Conservation (phyloP, 108 stramenopile species). For the Craspedostauros australis region DNA sequence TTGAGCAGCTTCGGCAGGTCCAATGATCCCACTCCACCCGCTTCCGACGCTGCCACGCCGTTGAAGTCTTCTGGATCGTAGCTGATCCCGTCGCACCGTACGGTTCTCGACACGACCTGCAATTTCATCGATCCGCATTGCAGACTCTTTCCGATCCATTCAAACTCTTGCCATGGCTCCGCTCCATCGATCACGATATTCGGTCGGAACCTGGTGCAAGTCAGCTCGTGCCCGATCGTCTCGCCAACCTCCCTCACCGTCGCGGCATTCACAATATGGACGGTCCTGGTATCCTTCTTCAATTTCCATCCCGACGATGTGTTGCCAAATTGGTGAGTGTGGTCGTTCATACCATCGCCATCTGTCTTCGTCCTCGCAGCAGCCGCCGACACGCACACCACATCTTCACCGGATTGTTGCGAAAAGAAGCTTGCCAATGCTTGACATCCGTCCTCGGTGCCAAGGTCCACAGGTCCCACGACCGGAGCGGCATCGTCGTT, state of each 20-base stretch:
- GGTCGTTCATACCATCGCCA: not conserved
- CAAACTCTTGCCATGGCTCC: slow-evolving; percentile 51
- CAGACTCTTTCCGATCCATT: slow-evolving; percentile 38
- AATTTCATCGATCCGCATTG: slow-evolving; percentile 20
- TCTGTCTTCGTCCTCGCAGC: too few species aligned
- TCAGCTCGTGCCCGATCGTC: slow-evolving; percentile 15
- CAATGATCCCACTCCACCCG: too few species aligned
- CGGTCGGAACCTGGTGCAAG: slow-evolving; percentile 48
- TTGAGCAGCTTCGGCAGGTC: slow-evolving; percentile 40
- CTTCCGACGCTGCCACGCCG: not conserved
- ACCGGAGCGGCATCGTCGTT: slow-evolving; percentile 1
- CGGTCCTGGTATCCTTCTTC: slow-evolving; percentile 46
- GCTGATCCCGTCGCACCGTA: slow-evolving; percentile 52
- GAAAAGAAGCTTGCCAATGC: slow-evolving; percentile 41
- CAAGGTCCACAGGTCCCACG: slow-evolving; percentile 32
- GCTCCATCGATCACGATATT: slow-evolving; percentile 47
- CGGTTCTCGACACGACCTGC: slow-evolving; percentile 36
- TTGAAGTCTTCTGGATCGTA: slow-evolving; percentile 37
- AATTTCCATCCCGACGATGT: slow-evolving; percentile 48
- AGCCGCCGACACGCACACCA: slow-evolving; percentile 37
- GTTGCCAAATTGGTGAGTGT: slow-evolving; percentile 61
- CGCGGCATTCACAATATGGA: slow-evolving; percentile 47
- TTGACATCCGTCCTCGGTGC: slow-evolving; percentile 19
- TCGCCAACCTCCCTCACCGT: slow-evolving; percentile 40
- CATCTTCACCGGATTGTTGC: slow-evolving; percentile 24